Base-by-base conservation (phyloP, 73 alveolate species). In the Stentor roeselii region DNA sequence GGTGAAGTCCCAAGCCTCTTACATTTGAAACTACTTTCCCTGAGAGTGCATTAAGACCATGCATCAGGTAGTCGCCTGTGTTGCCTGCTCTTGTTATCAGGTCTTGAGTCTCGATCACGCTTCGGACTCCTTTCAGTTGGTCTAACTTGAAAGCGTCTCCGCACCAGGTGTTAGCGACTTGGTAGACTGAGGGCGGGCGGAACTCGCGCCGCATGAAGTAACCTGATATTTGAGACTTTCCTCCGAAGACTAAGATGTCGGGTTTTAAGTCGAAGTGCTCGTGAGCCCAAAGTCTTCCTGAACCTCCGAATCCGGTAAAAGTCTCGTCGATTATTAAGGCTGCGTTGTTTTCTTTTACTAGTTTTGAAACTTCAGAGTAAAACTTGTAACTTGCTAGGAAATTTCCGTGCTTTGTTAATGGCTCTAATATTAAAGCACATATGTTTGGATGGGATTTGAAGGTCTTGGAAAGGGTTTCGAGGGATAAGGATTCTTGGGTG, bases 251-350 rank as follows among this genome's bases (percentile, higher is more conserved):
- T 36, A 90, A 88, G 60, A 90, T 38, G 38, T 90, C 95, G 58
- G 93, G 87, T 27, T 67, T 21, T 1, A 67, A 27, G 3, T 82
- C 75, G 91, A 90, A 90, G 83, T 87, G 90, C 67, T 90, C 93
- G 59, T 87, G 93, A 37, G 89, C 93, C 93, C 93, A 90, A 83
- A 84, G 36, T 84, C 82, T 90, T 6, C 92, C 95, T 14, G 93
- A 83, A 42, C 50, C 78, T 37, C 95, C 95, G 27, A 87, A 75
- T 0, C 95, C 93, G 21, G 89, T 76, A 58, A 76, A 50, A 27
- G 93, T 90, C 75, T 90, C 95, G 75, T 90, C 95, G 1, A 90
- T 90, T 59, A 90, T 84, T 86, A 90, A 78, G 6, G 93, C 88
- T 59, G 89, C 89, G 11, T 82, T 75, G 60, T 80, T 38, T 50